Evolutionary conservation across 768 basidiomycete species (phyloP).

Genomic region (Rubroboletus pulcherrimus): DNA sequence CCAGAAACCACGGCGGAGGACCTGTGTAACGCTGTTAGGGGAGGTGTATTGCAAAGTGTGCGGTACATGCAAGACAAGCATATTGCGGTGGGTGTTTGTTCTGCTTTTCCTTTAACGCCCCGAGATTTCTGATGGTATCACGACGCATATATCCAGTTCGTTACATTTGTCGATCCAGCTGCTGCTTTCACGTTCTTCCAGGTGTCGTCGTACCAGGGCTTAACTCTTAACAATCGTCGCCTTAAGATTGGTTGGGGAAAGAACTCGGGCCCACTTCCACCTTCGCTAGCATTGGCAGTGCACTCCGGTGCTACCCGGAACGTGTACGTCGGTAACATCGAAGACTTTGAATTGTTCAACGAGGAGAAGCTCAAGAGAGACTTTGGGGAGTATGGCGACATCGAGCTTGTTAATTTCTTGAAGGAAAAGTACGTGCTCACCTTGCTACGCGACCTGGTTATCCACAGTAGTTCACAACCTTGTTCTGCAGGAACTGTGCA

Average conservation of each 20-base stretch:
- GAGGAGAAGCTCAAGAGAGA: conserved; percentile 90
- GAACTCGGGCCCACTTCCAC: conserved; percentile 83
- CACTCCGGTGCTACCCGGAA: conserved; percentile 93
- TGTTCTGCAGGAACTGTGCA: conserved; percentile 72
- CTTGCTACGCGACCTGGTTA: conserved; percentile 2
- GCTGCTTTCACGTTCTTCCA: conserved; percentile 95
- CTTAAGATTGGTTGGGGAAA: conserved; percentile 99
- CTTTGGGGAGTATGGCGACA: conserved; percentile 94
- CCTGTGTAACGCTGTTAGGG: conserved; percentile 92
- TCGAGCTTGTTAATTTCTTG: conserved; percentile 93
- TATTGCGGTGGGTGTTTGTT: conserved; percentile 68
- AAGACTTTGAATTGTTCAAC: conserved; percentile 89
- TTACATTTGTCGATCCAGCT: conserved; percentile 92
- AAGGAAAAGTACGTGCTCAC: conserved; percentile 79
- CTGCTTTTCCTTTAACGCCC: background rate
- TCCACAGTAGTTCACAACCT: background rate
- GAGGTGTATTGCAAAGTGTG: conserved; percentile 95
- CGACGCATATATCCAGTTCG: conserved; percentile 54
- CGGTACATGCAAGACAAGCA: conserved; percentile 96
- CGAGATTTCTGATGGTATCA: conserved; percentile 2
- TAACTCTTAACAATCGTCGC: conserved; percentile 89
- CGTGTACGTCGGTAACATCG: conserved; percentile 93
- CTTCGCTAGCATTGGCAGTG: conserved; percentile 82
- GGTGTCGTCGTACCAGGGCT: conserved; percentile 82
- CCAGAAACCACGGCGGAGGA: conserved; percentile 95